Evolutionary conservation across 2,329 filamentous ascomycete genomes (phyloP).

Genomic region (Colletotrichum costaricense): DNA sequence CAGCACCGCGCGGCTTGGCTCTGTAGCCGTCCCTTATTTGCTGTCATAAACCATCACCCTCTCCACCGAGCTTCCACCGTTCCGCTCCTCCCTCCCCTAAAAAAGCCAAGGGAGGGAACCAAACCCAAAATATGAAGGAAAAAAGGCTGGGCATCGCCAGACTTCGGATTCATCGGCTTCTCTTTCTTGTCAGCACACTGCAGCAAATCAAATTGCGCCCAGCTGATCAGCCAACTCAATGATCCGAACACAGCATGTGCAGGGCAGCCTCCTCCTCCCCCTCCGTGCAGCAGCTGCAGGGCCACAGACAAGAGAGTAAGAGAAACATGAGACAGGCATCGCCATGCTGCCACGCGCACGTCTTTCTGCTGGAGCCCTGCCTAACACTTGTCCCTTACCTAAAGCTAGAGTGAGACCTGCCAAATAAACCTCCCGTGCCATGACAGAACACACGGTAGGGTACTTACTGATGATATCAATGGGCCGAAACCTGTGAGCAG

Average conservation of each 20-base stretch:
- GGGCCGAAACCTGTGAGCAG: neutral
- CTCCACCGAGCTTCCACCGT: constrained; percentile 22
- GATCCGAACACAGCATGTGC: too few relatives aligned
- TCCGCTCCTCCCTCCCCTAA: constrained; percentile 28
- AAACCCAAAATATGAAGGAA: neutral
- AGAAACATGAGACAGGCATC: neutral
- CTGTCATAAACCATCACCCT: neutral
- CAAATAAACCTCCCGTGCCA: neutral
- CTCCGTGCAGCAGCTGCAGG: neutral
- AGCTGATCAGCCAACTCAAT: neutral
- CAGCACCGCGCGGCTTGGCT: neutral
- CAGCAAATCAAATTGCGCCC: neutral
- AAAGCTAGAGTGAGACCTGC: constrained; percentile 6
- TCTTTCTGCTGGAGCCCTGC: neutral
- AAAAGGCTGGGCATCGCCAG: constrained; percentile 17
- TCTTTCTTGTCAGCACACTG: neutral
- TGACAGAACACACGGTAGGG: neutral
- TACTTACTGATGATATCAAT: neutral
- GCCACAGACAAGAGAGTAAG: neutral
- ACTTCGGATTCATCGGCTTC: constrained; percentile 24
- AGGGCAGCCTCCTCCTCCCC: too few relatives aligned
- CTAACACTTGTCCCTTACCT: neutral
- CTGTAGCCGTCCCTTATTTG: constrained; percentile 8
- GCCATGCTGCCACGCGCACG: neutral
- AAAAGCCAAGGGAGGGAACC: constrained; percentile 33